Percentiles rank a stretch among this genome's conserved stretches.
These are phyloP conservation scores for Cichorium intybus DNA, from an alignment of 140 eudicot genomes.

Conservation along the genomic window DNA sequence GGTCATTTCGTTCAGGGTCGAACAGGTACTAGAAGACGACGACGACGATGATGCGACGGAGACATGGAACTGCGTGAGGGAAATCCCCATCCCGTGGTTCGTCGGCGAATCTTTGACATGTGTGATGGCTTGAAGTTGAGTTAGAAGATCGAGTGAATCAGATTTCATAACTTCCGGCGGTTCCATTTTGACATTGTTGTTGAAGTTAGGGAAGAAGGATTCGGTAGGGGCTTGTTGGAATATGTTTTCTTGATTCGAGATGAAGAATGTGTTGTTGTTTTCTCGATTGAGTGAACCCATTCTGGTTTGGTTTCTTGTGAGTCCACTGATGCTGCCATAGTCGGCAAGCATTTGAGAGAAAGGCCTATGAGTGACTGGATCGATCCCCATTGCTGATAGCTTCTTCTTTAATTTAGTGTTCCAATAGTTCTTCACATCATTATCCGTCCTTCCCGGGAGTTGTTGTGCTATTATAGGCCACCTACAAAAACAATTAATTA, in stretches of 20 bases:
- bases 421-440: constrained; percentile 80
- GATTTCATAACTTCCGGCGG: constrained; percentile 27
- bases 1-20: constrained; percentile 26
- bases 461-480: constrained; percentile 90
- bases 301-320: constrained; percentile 35
- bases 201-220: constrained; percentile 24
- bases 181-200: constrained; percentile 35
- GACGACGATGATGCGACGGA: constrained; percentile 35
- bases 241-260: constrained; percentile 25
- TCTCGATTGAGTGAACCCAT: constrained; percentile 40
- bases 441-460: constrained; percentile 86
- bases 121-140: constrained; percentile 73
- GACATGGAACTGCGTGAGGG: constrained; percentile 8
- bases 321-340: constrained; percentile 68
- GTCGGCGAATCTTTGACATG: constrained; percentile 45
- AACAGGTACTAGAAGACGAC: constrained; percentile 34
- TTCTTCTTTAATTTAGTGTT: constrained; percentile 71
- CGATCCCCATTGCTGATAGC: constrained; percentile 82
- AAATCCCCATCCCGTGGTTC: constrained; percentile 16
- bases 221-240: constrained; percentile 18
- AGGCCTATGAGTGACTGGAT: constrained; percentile 85
- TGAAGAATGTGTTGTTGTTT: constrained; percentile 33
- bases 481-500: constrained; percentile 27
- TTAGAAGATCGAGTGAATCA: constrained; percentile 56
- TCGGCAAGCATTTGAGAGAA: constrained; percentile 86